phyloP scores from a whole-genome alignment of 164 flowering plant genomes.

The Aristolochia contorta region DNA sequence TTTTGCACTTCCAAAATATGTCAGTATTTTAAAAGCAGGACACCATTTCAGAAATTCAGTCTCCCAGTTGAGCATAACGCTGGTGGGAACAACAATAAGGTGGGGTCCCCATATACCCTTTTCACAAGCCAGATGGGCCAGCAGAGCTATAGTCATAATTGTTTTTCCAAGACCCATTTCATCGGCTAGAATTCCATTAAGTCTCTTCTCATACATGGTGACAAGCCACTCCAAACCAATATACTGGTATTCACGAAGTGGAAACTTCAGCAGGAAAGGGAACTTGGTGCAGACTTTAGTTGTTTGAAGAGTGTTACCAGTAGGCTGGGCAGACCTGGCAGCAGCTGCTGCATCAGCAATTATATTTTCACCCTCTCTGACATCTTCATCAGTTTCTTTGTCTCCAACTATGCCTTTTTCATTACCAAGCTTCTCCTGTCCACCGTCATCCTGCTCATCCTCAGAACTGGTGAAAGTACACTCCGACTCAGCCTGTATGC shows the following conservation, averaged over 20 bases:
- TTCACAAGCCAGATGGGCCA: conserved; percentile 97
- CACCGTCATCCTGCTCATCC: conserved; percentile 17
- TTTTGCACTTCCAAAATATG: conserved; percentile 97
- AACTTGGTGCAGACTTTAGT: conserved; percentile 92
- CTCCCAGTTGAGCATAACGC: conserved; percentile 99
- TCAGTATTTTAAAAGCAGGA: conserved; percentile 96
- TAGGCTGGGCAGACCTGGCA: conserved; percentile 97
- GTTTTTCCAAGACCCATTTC: conserved; percentile 99
- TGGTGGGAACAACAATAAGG: conserved; percentile 96
- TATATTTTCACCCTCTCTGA: conserved; percentile 48
- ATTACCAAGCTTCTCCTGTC: conserved; percentile 19
- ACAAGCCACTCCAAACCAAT: conserved; percentile 99
- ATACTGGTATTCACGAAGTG: conserved; percentile 98
- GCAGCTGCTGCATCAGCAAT: conserved; percentile 99
- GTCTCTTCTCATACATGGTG: conserved; percentile 94
- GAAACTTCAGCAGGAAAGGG: conserved; percentile 83
- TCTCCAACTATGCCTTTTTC: conserved; percentile 21
- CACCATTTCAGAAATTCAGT: conserved; percentile 99
- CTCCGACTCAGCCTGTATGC: not conserved
- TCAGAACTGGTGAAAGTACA: not conserved
- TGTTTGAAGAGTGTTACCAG: conserved; percentile 93
- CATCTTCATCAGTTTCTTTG: conserved; percentile 30
- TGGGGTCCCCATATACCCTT: conserved; percentile 99
- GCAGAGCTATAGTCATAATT: conserved; percentile 93
- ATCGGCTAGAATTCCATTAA: conserved; percentile 96